Conservation (phyloP, 2,329 filamentous ascomycete species). For the Cyphellophora attinorum region DNA sequence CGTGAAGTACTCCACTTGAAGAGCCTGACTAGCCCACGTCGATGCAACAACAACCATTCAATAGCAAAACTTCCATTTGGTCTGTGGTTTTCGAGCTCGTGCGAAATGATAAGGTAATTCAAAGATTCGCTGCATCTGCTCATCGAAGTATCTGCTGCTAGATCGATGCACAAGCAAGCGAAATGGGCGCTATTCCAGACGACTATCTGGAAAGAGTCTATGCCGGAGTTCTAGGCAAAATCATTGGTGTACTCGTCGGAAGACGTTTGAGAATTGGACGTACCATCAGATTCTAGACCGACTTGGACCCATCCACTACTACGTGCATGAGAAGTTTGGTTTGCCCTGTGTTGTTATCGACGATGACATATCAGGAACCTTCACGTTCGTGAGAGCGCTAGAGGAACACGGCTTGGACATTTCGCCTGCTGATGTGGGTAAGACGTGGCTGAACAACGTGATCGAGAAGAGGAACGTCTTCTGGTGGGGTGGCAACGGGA, state of each 20-base stretch:
- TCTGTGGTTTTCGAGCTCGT: too few species aligned
- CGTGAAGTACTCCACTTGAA: too few species aligned
- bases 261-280: slow-evolving; percentile 4
- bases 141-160: too few species aligned
- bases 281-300: slow-evolving; percentile 2
- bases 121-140: too few species aligned
- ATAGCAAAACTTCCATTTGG: too few species aligned
- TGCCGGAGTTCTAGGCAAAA: slow-evolving; percentile 3
- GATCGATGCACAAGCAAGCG: too few species aligned
- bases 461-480: slow-evolving; percentile 12
- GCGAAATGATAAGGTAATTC: too few species aligned
- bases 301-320: slow-evolving; percentile 3
- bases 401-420: slow-evolving; percentile 2
- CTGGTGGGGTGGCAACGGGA: slow-evolving; percentile 31
- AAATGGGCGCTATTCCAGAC: not conserved
- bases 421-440: slow-evolving; percentile 1
- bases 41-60: too few species aligned
- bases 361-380: slow-evolving; percentile 4
- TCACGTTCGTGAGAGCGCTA: slow-evolving; percentile 3
- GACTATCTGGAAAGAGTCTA: slow-evolving; percentile 4
- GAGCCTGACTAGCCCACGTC: too few species aligned
- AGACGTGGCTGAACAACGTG: slow-evolving; percentile 4
- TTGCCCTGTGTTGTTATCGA: slow-evolving; percentile 2
- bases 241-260: slow-evolving; percentile 4
- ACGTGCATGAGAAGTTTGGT: slow-evolving; percentile 2